phyloP scores from a whole-genome alignment of 2,329 filamentous ascomycete species.

The Bipolaris bicolor region DNA sequence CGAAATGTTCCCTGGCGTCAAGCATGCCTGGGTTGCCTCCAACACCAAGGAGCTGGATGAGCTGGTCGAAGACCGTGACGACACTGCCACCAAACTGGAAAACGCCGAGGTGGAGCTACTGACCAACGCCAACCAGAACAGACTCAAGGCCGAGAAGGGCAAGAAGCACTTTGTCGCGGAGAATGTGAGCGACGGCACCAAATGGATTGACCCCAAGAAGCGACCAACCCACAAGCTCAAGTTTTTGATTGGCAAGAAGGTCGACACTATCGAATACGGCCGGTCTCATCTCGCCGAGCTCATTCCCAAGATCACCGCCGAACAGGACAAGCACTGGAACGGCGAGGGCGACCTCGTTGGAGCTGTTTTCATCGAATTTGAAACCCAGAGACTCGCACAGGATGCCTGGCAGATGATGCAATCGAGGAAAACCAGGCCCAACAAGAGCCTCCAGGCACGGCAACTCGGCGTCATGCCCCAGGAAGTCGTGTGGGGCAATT shows the following conservation, averaged over 20 bases:
- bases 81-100: conserved; percentile 53
- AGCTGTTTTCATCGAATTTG: conserved; percentile 88
- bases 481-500: conserved; percentile 56
- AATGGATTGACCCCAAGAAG: conserved; percentile 51
- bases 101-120: conserved; percentile 53
- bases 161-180: conserved; percentile 53
- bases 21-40: conserved; percentile 55
- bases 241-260: conserved; percentile 52
- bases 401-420: conserved; percentile 74
- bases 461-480: conserved; percentile 53
- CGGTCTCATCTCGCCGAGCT: conserved; percentile 75
- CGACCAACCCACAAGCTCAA: conserved; percentile 51
- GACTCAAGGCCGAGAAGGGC: conserved; percentile 66
- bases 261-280: conserved; percentile 83
- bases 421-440: conserved; percentile 42
- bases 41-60: conserved; percentile 54
- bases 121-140: conserved; percentile 65
- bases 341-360: conserved; percentile 71
- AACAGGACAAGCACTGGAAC: conserved; percentile 70
- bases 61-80: conserved; percentile 53
- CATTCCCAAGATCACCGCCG: conserved; percentile 70
- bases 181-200: conserved; percentile 51
- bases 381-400: conserved; percentile 81
- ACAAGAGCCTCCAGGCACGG: conserved; percentile 47
- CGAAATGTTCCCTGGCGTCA: conserved; percentile 49